Base-by-base conservation (phyloP, 768 basidiomycete species). In the Boletus insuetus region DNA sequence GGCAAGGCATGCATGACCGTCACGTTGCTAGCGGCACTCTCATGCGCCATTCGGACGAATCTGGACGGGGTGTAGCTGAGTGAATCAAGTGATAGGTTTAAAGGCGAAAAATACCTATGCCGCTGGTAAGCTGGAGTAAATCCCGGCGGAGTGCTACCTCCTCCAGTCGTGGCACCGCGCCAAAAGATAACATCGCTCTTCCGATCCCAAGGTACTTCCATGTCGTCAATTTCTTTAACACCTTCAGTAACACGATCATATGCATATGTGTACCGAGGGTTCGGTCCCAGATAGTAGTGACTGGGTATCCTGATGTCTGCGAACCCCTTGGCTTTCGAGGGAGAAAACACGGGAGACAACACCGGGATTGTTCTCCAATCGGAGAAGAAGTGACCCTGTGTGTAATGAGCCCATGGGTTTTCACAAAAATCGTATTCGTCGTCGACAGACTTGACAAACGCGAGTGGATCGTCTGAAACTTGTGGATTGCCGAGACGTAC, bases 131-230 rank as follows among this genome's bases (percentile, higher is more conserved):
- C 82, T 3, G 83, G 73, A 3, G 90, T 74, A 66, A 91, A 96
- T 0, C 94, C 94, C 0, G 85, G 82, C 1, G 94, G 94, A 38
- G 86, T 86, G 58, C 81, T 90, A 31, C 94, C 94, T 2, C 95
- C 95, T 53, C 97, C 97, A 0, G 96, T 98, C 0, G 93, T 96
- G 3, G 94, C 93, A 12, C 97, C 97, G 42, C 97, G 77, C 93
- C 96, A 99, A 70, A 95, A 95, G 41, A 98, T 82, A 65, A 82
- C 82, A 67, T 93, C 82, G n/a, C 76, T 73, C 75, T 98, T 98
- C 56, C 86, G 74, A 51, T 91, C 87, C 96, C 96, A 99, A 1
- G 89, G 82, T 10, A 83, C 69, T 64, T 98, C 95, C 86, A 92
- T 89, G 50, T 84, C 77, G 61, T 98, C 96, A 3, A 89, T 80